Evolutionary conservation across 805 yeast genomes (phyloP), one percentile per base, ranked within the genome.

Genomic region (Torulaspora quercuum): DNA sequence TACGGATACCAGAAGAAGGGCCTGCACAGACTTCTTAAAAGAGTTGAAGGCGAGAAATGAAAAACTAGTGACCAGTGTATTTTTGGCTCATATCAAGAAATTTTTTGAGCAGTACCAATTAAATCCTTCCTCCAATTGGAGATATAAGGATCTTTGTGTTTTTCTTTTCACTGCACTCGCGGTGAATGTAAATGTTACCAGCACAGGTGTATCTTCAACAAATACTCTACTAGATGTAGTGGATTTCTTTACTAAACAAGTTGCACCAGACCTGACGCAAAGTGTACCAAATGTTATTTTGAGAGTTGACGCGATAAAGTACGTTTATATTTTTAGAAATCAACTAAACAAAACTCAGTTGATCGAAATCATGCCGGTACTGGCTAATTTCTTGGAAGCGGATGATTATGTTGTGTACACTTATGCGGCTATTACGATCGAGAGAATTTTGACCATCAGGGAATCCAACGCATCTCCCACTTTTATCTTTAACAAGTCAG

Each of bases 341-440:
- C 98, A 92, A 66, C 69, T 92, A 41, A 86, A 92, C 5, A 89
- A 88, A 55, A 82, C 75, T 6, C 97, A 90, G 58, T 67, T 92
- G 19, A 57, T 77, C 7, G 82, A 85, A 42, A 78, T 92, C 1
- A 71, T 92, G 60, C 95, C 96, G 10, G 65, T 86, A 26, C 66
- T 92, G 42, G 76, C 87, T 7, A 69, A 72, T 10, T 88, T 85
- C 56, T 74, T 94, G 49, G 65, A 69, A 35, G 74, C 81, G 22
- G 62, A 66, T 6, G 78, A 80, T 39, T 84, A 82, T 40, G 95
- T 88, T 21, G 94, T 90, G 13, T 86, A 84, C 61, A 89, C 98
- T 0, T 92, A 89, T 55, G 79, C 97, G 1, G 89, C 98, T 1
- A 82, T 92, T 39, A 88, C 97, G 2, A 78, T 90, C 43, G 98